Evolutionary conservation across 164 flowering plant species (phyloP).

Genomic region (Platanus orientalis): DNA sequence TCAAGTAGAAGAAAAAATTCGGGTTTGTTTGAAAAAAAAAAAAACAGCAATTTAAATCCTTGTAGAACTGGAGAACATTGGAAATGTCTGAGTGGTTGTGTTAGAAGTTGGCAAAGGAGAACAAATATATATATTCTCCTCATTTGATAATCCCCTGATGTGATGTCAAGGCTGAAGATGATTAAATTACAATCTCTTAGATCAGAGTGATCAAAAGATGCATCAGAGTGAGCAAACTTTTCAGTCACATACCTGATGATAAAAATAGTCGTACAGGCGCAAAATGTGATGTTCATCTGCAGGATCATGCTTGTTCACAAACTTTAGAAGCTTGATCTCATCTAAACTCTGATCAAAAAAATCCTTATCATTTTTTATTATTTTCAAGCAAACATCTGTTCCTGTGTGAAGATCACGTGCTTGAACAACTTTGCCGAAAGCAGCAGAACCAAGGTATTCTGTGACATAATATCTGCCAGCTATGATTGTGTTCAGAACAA

Average conservation of each 20-base stretch:
- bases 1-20: too few species aligned
- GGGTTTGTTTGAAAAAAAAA: too few species aligned
- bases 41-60: too few species aligned
- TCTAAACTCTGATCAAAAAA: conserved; percentile 95
- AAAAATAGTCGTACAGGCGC: conserved; percentile 93
- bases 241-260: conserved; percentile 58
- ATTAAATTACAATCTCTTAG: not conserved
- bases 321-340: conserved; percentile 87
- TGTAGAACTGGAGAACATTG: too few species aligned
- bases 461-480: conserved; percentile 83
- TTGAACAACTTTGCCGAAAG: conserved; percentile 90
- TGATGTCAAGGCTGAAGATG: not conserved
- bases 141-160: not conserved
- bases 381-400: conserved; percentile 84
- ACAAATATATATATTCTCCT: not conserved
- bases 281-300: conserved; percentile 69
- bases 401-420: conserved; percentile 84
- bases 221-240: not conserved
- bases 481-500: conserved; percentile 60
- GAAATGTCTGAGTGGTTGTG: not conserved
- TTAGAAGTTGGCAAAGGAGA: not conserved
- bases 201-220: not conserved
- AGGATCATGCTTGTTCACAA: conserved; percentile 87
- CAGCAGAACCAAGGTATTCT: conserved; percentile 90
- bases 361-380: conserved; percentile 91